A percentile compares a stretch with the other conserved stretches of the same genome.
Evolutionary conservation across 768 basidiomycete species (phyloP).

Genomic region (Termitomyces sp.): DNA sequence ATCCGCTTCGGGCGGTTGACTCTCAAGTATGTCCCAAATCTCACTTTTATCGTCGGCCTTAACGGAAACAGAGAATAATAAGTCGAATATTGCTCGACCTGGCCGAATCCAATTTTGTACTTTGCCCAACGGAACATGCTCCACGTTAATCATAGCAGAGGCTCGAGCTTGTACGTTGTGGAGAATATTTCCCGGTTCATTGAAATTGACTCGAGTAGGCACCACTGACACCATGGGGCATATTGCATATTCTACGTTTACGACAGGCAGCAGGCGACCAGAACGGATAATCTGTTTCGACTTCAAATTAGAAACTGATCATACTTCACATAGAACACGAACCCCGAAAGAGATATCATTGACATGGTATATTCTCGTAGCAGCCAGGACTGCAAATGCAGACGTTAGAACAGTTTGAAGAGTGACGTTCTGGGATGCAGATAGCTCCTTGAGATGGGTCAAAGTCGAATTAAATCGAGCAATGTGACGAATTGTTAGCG

Average conservation of each 20-base stretch:
- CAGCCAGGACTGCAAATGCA: slow-evolving; percentile 21
- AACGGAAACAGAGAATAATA: slow-evolving; percentile 26
- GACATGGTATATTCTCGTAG: slow-evolving; percentile 18
- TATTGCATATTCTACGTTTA: slow-evolving; percentile 20
- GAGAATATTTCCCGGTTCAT: slow-evolving; percentile 11
- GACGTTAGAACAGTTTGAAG: slow-evolving; percentile 26
- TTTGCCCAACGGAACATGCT: slow-evolving; percentile 25
- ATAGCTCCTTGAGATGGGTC: slow-evolving; percentile 17
- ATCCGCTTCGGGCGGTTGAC: slow-evolving; percentile 25
- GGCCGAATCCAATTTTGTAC: slow-evolving; percentile 28
- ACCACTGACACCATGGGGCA: slow-evolving; percentile 26
- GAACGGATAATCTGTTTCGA: slow-evolving; percentile 26
- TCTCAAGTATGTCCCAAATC: slow-evolving; percentile 22
- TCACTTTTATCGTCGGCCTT: slow-evolving; percentile 10
- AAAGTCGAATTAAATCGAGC: slow-evolving; percentile 18
- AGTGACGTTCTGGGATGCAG: slow-evolving; percentile 22
- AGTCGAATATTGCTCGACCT: slow-evolving; percentile 23
- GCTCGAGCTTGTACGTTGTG: slow-evolving; percentile 19
- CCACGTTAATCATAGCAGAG: slow-evolving; percentile 23
- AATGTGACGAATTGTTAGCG: slow-evolving; percentile 4
- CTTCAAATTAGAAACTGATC: not conserved
- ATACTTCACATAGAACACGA: slow-evolving; percentile 8
- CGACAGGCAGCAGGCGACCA: slow-evolving; percentile 25
- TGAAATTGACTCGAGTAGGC: slow-evolving; percentile 22
- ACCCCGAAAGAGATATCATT: slow-evolving; percentile 28